Evolutionary conservation across 2,329 filamentous ascomycete species (phyloP), one percentile per base, ranked within the genome.

Genomic region (Alternaria novae-zelandiae): DNA sequence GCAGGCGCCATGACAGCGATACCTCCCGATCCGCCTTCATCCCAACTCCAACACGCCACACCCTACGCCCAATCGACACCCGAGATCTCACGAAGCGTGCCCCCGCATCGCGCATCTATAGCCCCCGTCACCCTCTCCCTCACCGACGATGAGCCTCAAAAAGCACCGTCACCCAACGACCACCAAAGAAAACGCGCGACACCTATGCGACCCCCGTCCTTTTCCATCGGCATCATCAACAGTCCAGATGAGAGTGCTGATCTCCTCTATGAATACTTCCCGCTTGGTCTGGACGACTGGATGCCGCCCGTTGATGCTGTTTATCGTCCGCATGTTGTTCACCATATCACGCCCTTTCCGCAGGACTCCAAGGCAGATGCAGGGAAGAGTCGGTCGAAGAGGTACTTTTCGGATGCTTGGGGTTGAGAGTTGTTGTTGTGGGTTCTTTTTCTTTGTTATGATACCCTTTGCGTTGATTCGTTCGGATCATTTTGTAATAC

Each of bases 181-280:
- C 72, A 72, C 10, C 66, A 65, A 10, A 75, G 70, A 51, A 80
- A 80, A 66, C 69, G 77, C 45, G 69, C 72, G n/a, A 77, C 78
- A 10, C 81, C 82, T 8, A 74, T 80, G 5, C 74, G 82, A 6
- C 78, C 81, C 5, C 82, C 82, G 2, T 83, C 82, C 0, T 84
- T 84, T 61, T 81, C 81, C 0, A 75, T 84, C 45, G 82, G 83
- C 32, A 77, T 83, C 3, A 85, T 84, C 69, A 86, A 87, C 76
- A 90, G 90, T 75, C 86, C 91, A 32, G 82, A 89, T 68, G 93
- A 97, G 71, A 91, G 90, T 70, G 90, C 90, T 1, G 94, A 97
- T 79, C 83, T 94, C 68, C 83, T 97, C 17, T 97, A 97, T 77
- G 94, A 98, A 81, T 97, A 98, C 77, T 97, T 98, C 68, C 94